Percentiles rank a stretch among this genome's conserved stretches.
These are phyloP conservation scores for Sclerotinia trifoliorum DNA, from an alignment of 2,329 filamentous ascomycete species.

Conservation along the genomic window DNA sequence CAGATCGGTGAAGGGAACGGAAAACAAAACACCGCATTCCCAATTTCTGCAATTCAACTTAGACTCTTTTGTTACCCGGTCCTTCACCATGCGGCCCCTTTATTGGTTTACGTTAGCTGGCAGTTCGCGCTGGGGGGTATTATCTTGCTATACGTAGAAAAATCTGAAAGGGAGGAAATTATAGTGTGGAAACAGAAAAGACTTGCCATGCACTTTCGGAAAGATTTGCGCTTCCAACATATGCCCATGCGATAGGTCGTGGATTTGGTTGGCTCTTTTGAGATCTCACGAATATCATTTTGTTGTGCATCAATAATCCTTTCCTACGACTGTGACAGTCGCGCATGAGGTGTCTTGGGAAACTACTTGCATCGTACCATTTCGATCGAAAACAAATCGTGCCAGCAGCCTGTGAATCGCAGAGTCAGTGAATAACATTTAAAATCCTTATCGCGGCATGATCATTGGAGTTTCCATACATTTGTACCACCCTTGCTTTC, in stretches of 20 bases:
- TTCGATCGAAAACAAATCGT: constrained; percentile 76
- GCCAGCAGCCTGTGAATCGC: constrained; percentile 58
- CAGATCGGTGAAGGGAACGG: constrained; percentile 17
- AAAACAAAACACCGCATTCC: constrained; percentile 88
- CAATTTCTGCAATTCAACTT: constrained; percentile 89
- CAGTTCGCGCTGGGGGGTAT: not conserved
- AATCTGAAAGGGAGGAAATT: not conserved
- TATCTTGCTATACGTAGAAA: not conserved
- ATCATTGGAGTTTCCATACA: constrained; percentile 43
- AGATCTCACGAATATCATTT: constrained; percentile 59
- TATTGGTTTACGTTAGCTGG: constrained; percentile 5
- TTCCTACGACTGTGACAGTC: constrained; percentile 71
- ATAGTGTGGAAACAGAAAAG: not conserved
- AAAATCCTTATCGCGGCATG: not conserved
- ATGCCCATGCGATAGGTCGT: constrained; percentile 63
- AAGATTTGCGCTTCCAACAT: constrained; percentile 87
- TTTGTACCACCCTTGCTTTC: constrained; percentile 61
- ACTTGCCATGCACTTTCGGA: constrained; percentile 89
- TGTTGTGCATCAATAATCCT: constrained; percentile 85
- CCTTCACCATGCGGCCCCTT: constrained; percentile 75
- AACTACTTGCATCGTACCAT: constrained; percentile 66
- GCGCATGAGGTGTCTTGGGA: constrained; percentile 69
- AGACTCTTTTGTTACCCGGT: constrained; percentile 62
- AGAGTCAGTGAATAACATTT: not conserved
- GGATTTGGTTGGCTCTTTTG: constrained; percentile 4